Evolutionary conservation across 257 asterid species (phyloP).

Genomic region (Nemophila menziesii): DNA sequence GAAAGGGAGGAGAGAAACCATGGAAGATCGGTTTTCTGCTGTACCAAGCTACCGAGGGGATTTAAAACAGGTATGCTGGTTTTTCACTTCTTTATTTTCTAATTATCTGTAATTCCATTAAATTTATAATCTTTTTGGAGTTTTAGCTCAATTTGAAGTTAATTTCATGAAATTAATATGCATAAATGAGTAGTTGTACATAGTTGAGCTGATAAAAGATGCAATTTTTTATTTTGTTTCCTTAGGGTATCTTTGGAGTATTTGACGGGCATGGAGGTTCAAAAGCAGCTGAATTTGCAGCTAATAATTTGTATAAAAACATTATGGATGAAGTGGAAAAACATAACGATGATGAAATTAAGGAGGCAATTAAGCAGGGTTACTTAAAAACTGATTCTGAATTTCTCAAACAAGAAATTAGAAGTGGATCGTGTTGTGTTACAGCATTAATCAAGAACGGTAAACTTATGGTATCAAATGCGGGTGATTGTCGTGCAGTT

Average conservation of each 20-base stretch:
- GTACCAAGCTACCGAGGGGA: constrained; percentile 35
- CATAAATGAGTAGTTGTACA: background rate
- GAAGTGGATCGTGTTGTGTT: constrained; percentile 76
- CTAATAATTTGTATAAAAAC: constrained; percentile 36
- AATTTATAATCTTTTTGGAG: background rate
- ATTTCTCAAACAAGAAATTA: constrained; percentile 40
- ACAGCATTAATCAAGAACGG: constrained; percentile 59
- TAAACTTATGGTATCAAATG: constrained; percentile 57
- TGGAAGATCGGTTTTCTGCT: constrained; percentile 85
- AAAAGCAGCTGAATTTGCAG: constrained; percentile 68
- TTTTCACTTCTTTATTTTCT: background rate
- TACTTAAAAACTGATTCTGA: constrained; percentile 63
- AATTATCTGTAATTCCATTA: background rate
- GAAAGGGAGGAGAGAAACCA: constrained; percentile 61
- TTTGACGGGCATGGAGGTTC: constrained; percentile 82
- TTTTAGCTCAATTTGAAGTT: background rate
- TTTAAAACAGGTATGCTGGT: constrained; percentile 38
- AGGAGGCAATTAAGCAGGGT: constrained; percentile 43
- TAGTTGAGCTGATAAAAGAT: background rate
- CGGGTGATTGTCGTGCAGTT: constrained; percentile 86
- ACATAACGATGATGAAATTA: constrained; percentile 18
- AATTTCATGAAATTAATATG: background rate
- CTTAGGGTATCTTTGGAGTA: constrained; percentile 57
- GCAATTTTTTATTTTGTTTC: background rate
- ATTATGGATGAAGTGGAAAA: constrained; percentile 32